Base-by-base conservation (phyloP, 768 basidiomycete genomes). In the Ephemerocybe angulata region DNA sequence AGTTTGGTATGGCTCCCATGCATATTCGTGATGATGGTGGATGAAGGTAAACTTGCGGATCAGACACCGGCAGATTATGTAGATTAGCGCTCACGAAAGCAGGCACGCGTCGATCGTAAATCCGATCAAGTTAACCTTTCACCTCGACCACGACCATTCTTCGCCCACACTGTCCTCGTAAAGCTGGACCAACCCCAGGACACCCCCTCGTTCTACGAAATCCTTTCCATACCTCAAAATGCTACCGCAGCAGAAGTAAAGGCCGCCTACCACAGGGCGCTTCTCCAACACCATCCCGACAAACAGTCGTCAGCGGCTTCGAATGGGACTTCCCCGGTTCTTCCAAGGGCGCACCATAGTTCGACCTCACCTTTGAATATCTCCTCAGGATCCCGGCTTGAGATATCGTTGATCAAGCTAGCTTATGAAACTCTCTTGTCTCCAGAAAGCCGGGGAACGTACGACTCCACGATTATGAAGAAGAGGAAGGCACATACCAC, bases 371-470 rank as follows among this genome's bases (percentile, higher is more conserved):
- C n/a, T n/a, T n/a, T n/a, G n/a, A n/a, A n/a, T n/a, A n/a, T 6
- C 38, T 25, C 15, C 28, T 54, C 48, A 31, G 46, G 49, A 43
- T 56, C 59, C 12, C 50, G 61, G 24, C 44, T 77, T 58, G 80
- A 85, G 58, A 78, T 90, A 53, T 76, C 79, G 4, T 60, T 80
- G 35, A 72, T 93, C 49, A 84, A 86, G 60, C 78, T 85, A 47
- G 90, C 91, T 0, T 90, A 87, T 62, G 62, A 60, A 33, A 83
- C 80, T 0, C 80, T 93, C 2, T 81, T 82, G 11, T 71, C 81
- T 8, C 68, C 74, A 0, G 61, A 69, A 17, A 69, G 73, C 10
- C 81, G 89, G 1, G 66, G 70, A 17, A 64, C 67, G 53, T 85
- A 89, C 59, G 85, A 92, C 53, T 33, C 55, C 12, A 55, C 66